A percentile compares a stretch with the other conserved stretches of the same genome.
Evolutionary conservation across 169 alveolate species (phyloP).

Genomic region (Plasmodium reichenowi): DNA sequence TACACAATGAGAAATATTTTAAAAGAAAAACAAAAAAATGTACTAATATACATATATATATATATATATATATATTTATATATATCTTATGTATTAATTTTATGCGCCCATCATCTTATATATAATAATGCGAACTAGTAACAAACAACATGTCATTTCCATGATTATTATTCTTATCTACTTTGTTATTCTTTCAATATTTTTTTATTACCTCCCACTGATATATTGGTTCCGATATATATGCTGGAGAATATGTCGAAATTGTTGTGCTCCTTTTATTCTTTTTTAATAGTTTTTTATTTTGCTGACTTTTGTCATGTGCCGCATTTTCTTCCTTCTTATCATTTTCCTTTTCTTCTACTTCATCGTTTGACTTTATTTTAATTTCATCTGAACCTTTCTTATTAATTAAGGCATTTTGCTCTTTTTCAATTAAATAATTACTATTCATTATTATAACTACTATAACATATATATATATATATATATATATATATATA

Average conservation of each 20-base stretch:
- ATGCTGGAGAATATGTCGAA: slow-evolving; percentile 72
- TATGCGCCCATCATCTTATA: not conserved
- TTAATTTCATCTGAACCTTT: slow-evolving; percentile 8
- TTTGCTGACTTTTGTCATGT: not conserved
- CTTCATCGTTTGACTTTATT: slow-evolving; percentile 5
- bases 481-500: not conserved
- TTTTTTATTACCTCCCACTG: slow-evolving; percentile 71
- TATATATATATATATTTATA: not conserved
- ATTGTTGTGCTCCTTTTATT: slow-evolving; percentile 9
- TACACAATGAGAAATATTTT: not conserved
- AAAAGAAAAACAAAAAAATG: not conserved
- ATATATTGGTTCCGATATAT: slow-evolving; percentile 69
- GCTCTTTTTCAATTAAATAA: not conserved
- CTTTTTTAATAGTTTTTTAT: slow-evolving; percentile 3
- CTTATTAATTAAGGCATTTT: slow-evolving; percentile 3
- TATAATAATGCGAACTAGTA: too few species aligned
- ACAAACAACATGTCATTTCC: too few species aligned
- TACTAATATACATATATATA: not conserved
- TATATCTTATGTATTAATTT: not conserved
- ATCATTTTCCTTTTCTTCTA: not conserved
- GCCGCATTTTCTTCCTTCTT: slow-evolving; percentile 6
- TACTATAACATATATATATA: not conserved
- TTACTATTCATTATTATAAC: not conserved
- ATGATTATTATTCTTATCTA: too few species aligned
- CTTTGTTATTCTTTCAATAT: not conserved